Conservation (phyloP, 2,329 filamentous ascomycete species). For the Fusarium sp. region DNA sequence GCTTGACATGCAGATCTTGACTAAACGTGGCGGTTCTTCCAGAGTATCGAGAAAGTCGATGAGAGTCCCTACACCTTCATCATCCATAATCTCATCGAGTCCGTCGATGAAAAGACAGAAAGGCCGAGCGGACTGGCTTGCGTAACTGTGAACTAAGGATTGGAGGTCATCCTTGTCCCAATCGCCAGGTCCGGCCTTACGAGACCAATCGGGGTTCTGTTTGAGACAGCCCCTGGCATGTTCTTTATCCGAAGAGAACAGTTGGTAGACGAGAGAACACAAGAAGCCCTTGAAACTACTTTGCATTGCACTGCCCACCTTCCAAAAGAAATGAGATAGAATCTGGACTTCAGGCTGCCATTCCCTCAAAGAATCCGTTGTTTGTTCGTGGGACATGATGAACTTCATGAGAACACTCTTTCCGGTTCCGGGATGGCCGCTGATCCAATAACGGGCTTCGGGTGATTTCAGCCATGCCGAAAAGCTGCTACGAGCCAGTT, state of each 20-base stretch:
- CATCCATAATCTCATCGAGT: too few species aligned
- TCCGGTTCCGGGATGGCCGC: accelerated
- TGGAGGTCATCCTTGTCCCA: accelerated
- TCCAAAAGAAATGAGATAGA: accelerated
- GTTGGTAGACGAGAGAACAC: accelerated
- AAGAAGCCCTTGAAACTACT: accelerated
- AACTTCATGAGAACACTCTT: accelerated
- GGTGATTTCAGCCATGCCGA: accelerated
- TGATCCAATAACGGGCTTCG: accelerated
- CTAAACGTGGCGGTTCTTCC: too few species aligned
- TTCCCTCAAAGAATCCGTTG: accelerated
- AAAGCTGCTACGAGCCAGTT: accelerated
- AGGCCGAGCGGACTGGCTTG: accelerated
- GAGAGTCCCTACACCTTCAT: too few species aligned
- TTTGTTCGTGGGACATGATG: accelerated
- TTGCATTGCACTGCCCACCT: accelerated
- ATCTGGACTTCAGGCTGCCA: accelerated
- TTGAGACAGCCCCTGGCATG: accelerated
- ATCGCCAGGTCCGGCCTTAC: accelerated
- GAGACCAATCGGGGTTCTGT: accelerated
- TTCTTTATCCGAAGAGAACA: accelerated
- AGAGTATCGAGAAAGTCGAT: too few species aligned
- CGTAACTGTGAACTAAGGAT: accelerated
- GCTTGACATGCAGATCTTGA: too few species aligned
- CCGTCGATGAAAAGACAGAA: background rate